Conservation (phyloP, 345 rosid species). For the Brassica nigra region DNA sequence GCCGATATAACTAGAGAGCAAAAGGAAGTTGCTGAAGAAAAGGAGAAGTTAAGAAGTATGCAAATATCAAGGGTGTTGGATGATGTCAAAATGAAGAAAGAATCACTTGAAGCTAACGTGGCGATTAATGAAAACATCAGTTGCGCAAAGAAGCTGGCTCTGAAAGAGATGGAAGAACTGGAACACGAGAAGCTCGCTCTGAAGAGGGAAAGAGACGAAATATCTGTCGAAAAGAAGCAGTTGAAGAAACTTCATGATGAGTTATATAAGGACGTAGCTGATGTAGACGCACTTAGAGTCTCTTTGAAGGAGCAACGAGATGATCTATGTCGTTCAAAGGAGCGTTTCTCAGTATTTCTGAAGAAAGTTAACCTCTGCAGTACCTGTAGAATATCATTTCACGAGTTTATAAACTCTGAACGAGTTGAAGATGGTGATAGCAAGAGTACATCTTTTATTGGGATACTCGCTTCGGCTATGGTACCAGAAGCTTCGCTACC, state of each 20-base stretch:
- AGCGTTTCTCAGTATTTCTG: slow-evolving; percentile 58
- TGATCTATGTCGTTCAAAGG: slow-evolving; percentile 51
- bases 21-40: slow-evolving; percentile 52
- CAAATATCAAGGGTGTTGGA: slow-evolving; percentile 47
- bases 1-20: slow-evolving; percentile 48
- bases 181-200: slow-evolving; percentile 49
- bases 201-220: slow-evolving; percentile 53
- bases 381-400: slow-evolving; percentile 58
- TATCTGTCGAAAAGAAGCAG: slow-evolving; percentile 29
- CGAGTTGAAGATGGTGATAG: slow-evolving; percentile 43
- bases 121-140: slow-evolving; percentile 46
- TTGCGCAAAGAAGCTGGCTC: slow-evolving; percentile 50
- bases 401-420: slow-evolving; percentile 63
- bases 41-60: slow-evolving; percentile 49
- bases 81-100: slow-evolving; percentile 59
- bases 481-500: slow-evolving; percentile 26
- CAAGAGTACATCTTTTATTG: slow-evolving; percentile 57
- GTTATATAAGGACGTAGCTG: slow-evolving; percentile 62
- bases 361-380: slow-evolving; percentile 62
- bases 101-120: slow-evolving; percentile 62
- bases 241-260: slow-evolving; percentile 51
- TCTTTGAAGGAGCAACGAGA: slow-evolving; percentile 60
- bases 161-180: slow-evolving; percentile 57
- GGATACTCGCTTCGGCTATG: slow-evolving; percentile 52
- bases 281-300: slow-evolving; percentile 60